Evolutionary conservation across 164 flowering plant species (phyloP).

Genomic region (Malania oleifera): DNA sequence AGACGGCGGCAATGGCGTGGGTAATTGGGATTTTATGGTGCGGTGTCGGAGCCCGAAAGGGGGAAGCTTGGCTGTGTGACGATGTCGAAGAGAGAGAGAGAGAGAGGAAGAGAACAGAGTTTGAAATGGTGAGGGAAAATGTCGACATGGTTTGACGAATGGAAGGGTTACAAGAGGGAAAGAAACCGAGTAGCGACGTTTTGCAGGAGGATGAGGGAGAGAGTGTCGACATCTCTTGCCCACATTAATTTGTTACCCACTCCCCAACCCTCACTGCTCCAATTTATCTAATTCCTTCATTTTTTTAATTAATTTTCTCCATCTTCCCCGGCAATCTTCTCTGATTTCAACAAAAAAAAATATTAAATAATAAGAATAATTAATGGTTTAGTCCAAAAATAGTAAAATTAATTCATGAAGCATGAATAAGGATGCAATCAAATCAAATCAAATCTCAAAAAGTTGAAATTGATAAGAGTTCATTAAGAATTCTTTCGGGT

Average conservation of each 20-base stretch:
- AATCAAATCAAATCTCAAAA: no score
- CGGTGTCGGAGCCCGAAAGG: not conserved
- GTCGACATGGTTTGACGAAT: constrained; percentile 34
- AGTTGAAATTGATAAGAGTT: no score
- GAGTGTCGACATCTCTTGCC: constrained; percentile 60
- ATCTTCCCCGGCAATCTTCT: not conserved
- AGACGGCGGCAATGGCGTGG: not conserved
- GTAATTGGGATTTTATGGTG: no score
- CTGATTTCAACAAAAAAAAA: no score
- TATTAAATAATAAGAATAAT: no score
- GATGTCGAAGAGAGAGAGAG: not conserved
- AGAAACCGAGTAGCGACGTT: constrained; percentile 12
- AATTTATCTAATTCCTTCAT: not conserved
- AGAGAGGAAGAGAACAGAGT: not conserved
- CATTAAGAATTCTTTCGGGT: no score
- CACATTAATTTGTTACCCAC: no score
- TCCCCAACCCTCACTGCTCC: not conserved
- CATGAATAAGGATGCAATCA: no score
- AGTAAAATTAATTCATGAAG: no score
- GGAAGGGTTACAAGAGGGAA: not conserved
- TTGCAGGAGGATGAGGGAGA: constrained; percentile 22
- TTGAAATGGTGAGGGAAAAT: constrained; percentile 8
- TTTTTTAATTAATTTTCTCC: not conserved
- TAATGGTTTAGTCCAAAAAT: no score
- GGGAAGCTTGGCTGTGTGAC: no score